Evolutionary conservation across 2,329 filamentous ascomycete species (phyloP).

Genomic region (Neodidymelliopsis sp.): DNA sequence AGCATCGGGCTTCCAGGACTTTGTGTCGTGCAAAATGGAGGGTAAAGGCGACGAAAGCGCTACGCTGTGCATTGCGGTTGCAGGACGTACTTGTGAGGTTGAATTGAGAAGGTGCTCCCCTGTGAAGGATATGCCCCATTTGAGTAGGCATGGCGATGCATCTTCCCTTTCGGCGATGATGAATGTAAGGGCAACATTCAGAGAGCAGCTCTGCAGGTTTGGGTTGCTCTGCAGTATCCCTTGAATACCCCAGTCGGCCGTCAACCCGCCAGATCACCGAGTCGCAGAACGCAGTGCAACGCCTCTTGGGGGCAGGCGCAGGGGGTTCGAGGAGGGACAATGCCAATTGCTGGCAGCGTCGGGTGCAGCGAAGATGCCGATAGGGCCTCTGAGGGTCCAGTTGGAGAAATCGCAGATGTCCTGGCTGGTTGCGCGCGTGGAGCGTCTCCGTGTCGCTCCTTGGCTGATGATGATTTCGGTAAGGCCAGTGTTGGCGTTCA

Average conservation of each 20-base stretch:
- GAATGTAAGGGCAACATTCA: conserved; percentile 69
- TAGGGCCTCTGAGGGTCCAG: conserved; percentile 13
- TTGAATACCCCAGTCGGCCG: conserved; percentile 46
- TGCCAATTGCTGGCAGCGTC: conserved; percentile 26
- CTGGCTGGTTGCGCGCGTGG: conserved; percentile 32
- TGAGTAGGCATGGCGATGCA: conserved; percentile 86
- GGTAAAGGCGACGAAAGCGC: conserved; percentile 26
- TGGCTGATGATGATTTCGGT: conserved; percentile 43
- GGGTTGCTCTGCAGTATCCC: conserved; percentile 43
- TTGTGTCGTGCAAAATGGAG: conserved; percentile 27
- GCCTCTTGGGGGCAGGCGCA: conserved; percentile 15
- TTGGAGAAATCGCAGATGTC: conserved; percentile 15
- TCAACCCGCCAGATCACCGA: conserved; percentile 44
- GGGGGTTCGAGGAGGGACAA: conserved; percentile 5
- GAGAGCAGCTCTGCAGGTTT: conserved; percentile 33
- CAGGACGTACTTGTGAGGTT: conserved; percentile 78
- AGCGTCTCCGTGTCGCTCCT: conserved; percentile 30
- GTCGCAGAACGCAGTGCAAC: conserved; percentile 25
- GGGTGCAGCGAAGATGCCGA: conserved; percentile 10
- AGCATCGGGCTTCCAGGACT: conserved; percentile 36
- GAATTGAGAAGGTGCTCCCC: conserved; percentile 80
- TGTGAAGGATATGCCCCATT: conserved; percentile 79
- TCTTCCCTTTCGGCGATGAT: conserved; percentile 67
- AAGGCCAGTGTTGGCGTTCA: conserved; percentile 44
- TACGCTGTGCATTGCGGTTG: conserved; percentile 33